Evolutionary conservation across 768 basidiomycete species (phyloP).

Genomic region (Kwoniella mangroviensis): DNA sequence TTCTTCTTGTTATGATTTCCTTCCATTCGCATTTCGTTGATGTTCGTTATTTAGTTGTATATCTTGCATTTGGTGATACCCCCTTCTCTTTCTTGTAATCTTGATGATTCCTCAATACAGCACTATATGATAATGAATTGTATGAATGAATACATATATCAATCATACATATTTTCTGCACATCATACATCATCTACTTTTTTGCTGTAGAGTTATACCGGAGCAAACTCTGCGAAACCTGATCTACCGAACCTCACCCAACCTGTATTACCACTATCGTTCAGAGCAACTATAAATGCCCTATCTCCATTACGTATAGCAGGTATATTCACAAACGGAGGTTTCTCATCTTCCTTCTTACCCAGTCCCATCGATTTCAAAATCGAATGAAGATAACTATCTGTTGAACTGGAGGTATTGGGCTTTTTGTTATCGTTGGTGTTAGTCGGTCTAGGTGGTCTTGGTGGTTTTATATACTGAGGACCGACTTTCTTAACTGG

Average conservation of each 20-base stretch:
- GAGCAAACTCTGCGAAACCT: constrained; percentile 66
- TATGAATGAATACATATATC: constrained; percentile 4
- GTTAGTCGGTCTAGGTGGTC: background rate
- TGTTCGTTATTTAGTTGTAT: background rate
- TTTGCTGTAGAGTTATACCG: background rate
- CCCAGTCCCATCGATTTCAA: background rate
- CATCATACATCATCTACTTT: no score
- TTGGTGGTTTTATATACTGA: constrained; percentile 29
- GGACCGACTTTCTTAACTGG: constrained; percentile 40
- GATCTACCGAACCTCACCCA: constrained; percentile 82
- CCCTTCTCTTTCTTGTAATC: constrained; percentile 6
- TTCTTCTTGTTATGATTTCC: background rate
- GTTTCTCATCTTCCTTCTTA: constrained; percentile 1
- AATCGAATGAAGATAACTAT: background rate
- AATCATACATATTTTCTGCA: background rate
- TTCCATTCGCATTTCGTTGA: background rate
- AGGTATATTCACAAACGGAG: constrained; percentile 65
- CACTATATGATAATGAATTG: background rate
- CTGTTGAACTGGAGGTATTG: background rate
- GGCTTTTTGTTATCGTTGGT: background rate
- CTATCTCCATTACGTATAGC: constrained; percentile 83
- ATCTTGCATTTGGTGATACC: constrained; percentile 24
- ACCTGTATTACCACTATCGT: constrained; percentile 82
- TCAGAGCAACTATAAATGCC: constrained; percentile 79
- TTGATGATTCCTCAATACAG: background rate